Evolutionary conservation across 2,329 filamentous ascomycete species (phyloP).

Genomic region (Verticillium longisporum): DNA sequence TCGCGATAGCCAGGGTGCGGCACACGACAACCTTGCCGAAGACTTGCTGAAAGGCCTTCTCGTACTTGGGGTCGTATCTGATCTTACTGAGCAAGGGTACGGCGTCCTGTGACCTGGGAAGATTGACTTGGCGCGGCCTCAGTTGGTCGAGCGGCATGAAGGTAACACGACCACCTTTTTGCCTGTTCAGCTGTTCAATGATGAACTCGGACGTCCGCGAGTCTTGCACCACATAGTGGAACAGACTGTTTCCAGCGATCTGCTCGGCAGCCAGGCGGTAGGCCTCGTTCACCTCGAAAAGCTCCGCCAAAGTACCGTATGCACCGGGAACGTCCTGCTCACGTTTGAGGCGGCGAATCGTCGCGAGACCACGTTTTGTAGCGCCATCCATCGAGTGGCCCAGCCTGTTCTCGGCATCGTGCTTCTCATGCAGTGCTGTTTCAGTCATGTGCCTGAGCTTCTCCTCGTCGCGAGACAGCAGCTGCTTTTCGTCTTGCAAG

Average conservation of each 20-base stretch:
- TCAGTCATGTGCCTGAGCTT: slow-evolving; percentile 72
- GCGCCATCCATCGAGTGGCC: slow-evolving; percentile 84
- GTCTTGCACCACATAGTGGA: slow-evolving; percentile 93
- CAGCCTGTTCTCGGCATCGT: slow-evolving; percentile 69
- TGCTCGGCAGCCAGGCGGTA: slow-evolving; percentile 90
- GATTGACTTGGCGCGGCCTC: slow-evolving; percentile 60
- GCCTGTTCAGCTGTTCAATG: slow-evolving; percentile 70
- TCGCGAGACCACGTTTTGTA: slow-evolving; percentile 80
- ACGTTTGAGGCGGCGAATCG: slow-evolving; percentile 74
- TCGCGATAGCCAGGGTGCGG: slow-evolving; percentile 78
- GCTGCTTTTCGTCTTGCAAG: slow-evolving; percentile 79
- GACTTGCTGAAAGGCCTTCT: slow-evolving; percentile 85
- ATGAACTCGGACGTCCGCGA: slow-evolving; percentile 80
- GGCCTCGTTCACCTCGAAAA: slow-evolving; percentile 78
- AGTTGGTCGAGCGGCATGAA: slow-evolving; percentile 90
- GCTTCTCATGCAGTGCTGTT: slow-evolving; percentile 69
- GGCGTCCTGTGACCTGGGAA: slow-evolving; percentile 66
- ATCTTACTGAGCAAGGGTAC: slow-evolving; percentile 83
- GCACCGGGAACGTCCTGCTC: slow-evolving; percentile 77
- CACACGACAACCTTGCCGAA: slow-evolving; percentile 96
- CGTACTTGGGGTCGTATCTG: slow-evolving; percentile 67
- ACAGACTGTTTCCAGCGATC: slow-evolving; percentile 84
- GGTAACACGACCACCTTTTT: slow-evolving; percentile 79
- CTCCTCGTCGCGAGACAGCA: slow-evolving; percentile 82
- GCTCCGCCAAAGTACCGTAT: slow-evolving; percentile 86